Base-by-base conservation (phyloP, 2,329 filamentous ascomycete species). In the Stemphylium vesicarium region DNA sequence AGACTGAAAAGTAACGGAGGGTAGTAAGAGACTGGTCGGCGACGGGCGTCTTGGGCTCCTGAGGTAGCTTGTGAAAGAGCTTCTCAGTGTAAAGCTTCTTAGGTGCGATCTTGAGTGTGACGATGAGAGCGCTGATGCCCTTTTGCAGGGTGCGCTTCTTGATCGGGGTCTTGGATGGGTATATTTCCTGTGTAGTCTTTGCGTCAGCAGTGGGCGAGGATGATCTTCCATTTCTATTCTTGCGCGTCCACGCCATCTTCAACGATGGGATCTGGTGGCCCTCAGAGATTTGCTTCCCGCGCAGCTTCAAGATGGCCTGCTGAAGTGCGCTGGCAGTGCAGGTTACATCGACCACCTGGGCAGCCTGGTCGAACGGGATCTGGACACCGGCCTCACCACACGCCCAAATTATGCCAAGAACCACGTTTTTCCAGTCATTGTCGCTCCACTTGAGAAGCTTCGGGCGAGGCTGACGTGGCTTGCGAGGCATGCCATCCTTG, bases 241-340 rank as follows among this genome's bases (percentile, higher is more conserved):
- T 66, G 40, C 64, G 64, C 8, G 60, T 62, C 66, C 65, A 69
- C 31, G 59, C 54, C 66, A 69, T 69, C 35, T 43, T 63, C 55
- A 69, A 56, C 31, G 41, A 31, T 8, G 64, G 64, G 43, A 70
- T 65, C 4, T 57, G 47, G 40, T 60, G 39, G 22, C 70, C 68
- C 20, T 64, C 64, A 12, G 52, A 59, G 35, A 63, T 51, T 22
- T 64, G 58, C 43, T 66, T 68, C 18, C 38, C 22, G 10, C 65
- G 63, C 9, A 72, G 50, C 59, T 75, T 74, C 39, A 74, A 59
- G 29, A 74, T 51, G 22, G 71, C 71, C 52, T 75, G 72, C 44
- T 75, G 70, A 16, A 75, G 46, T 12, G 70, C 71, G 26, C 66
- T 56, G 2, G 62, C 64, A 13, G 71, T 69, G 37, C 66, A 69